Base-by-base conservation (phyloP, 2,329 filamentous ascomycete genomes). In the Pseudogymnoascus sp. region DNA sequence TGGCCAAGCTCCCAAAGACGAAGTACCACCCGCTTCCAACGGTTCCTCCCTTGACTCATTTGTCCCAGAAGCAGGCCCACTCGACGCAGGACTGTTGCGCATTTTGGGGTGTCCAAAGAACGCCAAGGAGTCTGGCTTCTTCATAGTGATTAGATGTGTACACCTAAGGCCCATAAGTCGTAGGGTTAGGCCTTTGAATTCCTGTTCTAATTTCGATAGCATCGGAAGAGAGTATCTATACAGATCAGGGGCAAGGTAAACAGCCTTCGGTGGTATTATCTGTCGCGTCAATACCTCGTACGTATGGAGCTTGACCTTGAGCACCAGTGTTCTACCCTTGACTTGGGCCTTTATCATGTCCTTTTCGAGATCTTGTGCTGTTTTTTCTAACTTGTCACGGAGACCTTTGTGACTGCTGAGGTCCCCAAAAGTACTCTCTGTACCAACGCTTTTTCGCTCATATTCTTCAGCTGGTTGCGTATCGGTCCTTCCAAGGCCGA, bases 271-370 rank as follows among this genome's bases (percentile, higher is more conserved):
- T 1, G 88, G 83, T 3, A 89, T 84, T 5, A 85, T 83, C 72
- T 99, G 95, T 33, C 95, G 82, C 0, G 93, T 96, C 60, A 91
- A 83, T 18, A 97, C 90, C 74, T 97, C 93, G 69, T 93, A 99
- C 0, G 92, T 96, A 73, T 97, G 91, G 6, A 97, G 78, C 73
- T 99, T 99, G 67, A 97, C 83, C 74, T 99, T 99, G 37, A 99
- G 78, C 21, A 91, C 91, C 1, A 99, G 77, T 0, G 93, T 97
- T n/a, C 91, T 85, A 0, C 93, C 93, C 74, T 93, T 96, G 75
- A 90, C 91, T 66, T 90, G 84, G 1, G 90, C 91, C 25, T 86
- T 83, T 63, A 82, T 81, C 77, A 97, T 81, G 70, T 97, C 93
- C 67, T 89, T 89, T 72, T 96, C 92, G 3, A 99, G 79, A 66